A percentile compares a stretch with the other conserved stretches of the same genome.
phyloP scores from a whole-genome alignment of 352 stramenopile species.

The Phytopythium oedochilum region DNA sequence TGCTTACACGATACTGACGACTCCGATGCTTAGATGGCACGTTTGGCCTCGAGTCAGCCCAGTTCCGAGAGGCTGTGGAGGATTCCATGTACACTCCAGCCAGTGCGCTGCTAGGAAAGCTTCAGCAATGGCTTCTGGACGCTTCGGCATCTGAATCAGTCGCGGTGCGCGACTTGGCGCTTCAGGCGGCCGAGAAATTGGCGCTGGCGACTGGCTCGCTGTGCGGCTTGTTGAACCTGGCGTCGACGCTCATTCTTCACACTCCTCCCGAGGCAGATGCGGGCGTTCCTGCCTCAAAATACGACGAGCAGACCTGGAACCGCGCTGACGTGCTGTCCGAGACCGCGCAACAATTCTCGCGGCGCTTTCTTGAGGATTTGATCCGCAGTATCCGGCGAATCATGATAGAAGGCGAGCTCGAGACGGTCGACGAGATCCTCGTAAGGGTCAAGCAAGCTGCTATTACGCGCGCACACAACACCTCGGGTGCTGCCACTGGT shows the following conservation, averaged over 20 bases:
- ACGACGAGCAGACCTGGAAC: constrained; percentile 48
- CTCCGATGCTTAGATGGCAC: constrained; percentile 17
- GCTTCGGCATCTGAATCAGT: constrained; percentile 41
- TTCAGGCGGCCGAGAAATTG: constrained; percentile 56
- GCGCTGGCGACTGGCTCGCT: constrained; percentile 74
- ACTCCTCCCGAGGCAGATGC: constrained; percentile 3
- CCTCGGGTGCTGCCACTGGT: too few relatives aligned
- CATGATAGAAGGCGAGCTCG: constrained; percentile 23
- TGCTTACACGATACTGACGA: neutral
- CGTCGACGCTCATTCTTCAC: constrained; percentile 63
- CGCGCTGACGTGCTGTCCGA: constrained; percentile 51
- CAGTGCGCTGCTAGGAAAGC: constrained; percentile 43
- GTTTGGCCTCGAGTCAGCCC: constrained; percentile 48
- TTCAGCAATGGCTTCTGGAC: constrained; percentile 66
- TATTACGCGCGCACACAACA: neutral
- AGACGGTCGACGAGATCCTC: neutral
- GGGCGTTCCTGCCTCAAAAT: constrained; percentile 4
- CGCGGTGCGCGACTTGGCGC: constrained; percentile 53
- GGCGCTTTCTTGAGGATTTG: constrained; percentile 44
- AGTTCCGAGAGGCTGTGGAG: constrained; percentile 46
- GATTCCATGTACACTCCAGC: constrained; percentile 42
- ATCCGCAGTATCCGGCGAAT: constrained; percentile 42
- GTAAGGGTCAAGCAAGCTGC: neutral
- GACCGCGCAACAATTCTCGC: constrained; percentile 24
- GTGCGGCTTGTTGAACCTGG: constrained; percentile 68